Percentiles rank a stretch among this genome's conserved stretches.
These are phyloP conservation scores for Suillus variegatus DNA, from an alignment of 768 basidiomycete species.

Conservation along the genomic window DNA sequence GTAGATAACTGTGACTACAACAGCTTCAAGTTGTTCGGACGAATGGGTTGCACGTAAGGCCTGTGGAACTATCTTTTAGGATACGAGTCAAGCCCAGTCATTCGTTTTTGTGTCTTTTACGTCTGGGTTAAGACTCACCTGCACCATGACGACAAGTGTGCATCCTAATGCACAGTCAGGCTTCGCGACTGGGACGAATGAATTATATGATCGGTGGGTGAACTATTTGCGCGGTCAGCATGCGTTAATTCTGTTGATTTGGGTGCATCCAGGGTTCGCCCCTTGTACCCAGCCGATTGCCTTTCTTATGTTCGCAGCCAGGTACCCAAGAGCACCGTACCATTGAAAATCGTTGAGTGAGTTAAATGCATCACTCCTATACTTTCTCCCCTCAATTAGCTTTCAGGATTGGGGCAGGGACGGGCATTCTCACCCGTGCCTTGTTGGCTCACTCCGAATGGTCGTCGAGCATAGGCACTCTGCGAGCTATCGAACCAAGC, in stretches of 20 bases:
- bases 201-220: conserved; percentile 70
- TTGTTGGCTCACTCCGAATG: conserved; percentile 58
- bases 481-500: conserved; percentile 83
- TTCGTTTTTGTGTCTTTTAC: neutral
- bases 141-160: conserved; percentile 40
- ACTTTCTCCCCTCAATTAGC: conserved; percentile 4
- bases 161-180: conserved; percentile 64
- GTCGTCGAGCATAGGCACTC: conserved; percentile 46
- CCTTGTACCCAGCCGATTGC: conserved; percentile 39
- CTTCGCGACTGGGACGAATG: conserved; percentile 80
- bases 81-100: neutral
- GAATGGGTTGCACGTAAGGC: neutral
- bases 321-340: conserved; percentile 38
- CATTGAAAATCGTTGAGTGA: conserved; percentile 72
- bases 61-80: neutral
- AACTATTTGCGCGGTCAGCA: neutral
- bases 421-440: conserved; percentile 87
- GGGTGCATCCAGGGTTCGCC: conserved; percentile 57
- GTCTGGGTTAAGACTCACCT: neutral
- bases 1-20: neutral
- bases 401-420: conserved; percentile 76
- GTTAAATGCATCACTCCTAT: conserved; percentile 20
- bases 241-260: neutral
- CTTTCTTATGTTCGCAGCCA: conserved; percentile 38
- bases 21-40: neutral